phyloP scores from a whole-genome alignment of 2,329 filamentous ascomycete genomes.

The Dothiorella sarmentorum region DNA sequence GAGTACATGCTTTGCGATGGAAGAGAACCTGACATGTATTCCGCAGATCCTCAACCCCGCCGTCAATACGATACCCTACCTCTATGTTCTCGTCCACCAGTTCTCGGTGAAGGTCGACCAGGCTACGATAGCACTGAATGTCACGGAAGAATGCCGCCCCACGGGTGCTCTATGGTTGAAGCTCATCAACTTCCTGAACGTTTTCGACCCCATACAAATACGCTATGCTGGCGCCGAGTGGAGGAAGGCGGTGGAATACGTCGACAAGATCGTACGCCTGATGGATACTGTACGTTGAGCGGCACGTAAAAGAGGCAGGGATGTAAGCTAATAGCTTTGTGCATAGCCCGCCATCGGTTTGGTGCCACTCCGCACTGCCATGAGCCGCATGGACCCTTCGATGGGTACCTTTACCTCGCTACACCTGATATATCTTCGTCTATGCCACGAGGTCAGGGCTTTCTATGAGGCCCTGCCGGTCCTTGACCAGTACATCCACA shows the following conservation, averaged over 20 bases:
- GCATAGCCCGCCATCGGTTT: constrained; percentile 36
- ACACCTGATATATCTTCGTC: constrained; percentile 56
- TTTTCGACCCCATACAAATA: constrained; percentile 53
- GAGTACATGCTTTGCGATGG: neutral
- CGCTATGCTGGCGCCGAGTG: constrained; percentile 53
- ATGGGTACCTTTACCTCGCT: constrained; percentile 63
- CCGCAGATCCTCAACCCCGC: constrained; percentile 53
- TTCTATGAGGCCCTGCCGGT: constrained; percentile 58
- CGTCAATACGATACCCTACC: constrained; percentile 58
- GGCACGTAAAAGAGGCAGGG: neutral
- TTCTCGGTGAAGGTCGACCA: constrained; percentile 37
- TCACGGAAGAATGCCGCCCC: constrained; percentile 42
- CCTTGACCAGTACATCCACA: constrained; percentile 63
- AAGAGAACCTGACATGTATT: neutral
- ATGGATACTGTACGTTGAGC: constrained; percentile 30
- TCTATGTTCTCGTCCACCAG: constrained; percentile 52
- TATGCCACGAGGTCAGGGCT: constrained; percentile 54
- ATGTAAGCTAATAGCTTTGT: constrained; percentile 18
- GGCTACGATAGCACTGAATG: constrained; percentile 25
- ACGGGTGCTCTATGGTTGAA: constrained; percentile 49
- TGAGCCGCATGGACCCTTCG: constrained; percentile 64
- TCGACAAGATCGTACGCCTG: constrained; percentile 32
- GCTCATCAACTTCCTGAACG: constrained; percentile 45
- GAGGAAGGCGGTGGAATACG: constrained; percentile 41
- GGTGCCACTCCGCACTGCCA: constrained; percentile 46